Conservation (phyloP, 2,329 filamentous ascomycete genomes). For the Trichoderma cornu-damae region DNA sequence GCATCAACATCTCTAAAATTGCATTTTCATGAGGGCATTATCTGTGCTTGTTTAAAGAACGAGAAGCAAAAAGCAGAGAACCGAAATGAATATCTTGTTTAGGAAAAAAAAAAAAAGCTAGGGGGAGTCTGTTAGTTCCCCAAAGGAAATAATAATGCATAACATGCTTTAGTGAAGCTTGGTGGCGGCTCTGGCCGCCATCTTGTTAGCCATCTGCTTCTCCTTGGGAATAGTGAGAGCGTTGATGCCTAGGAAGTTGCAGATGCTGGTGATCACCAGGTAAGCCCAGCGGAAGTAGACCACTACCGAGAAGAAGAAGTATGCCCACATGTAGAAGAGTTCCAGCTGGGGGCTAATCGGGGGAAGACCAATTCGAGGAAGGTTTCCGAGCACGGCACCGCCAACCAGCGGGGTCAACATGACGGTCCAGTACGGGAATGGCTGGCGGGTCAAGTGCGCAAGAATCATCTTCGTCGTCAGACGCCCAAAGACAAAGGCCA, state of each 20-base stretch:
- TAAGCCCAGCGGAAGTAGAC: conserved; percentile 92
- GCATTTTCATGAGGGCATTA: conserved; percentile 14
- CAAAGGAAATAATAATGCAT: background rate
- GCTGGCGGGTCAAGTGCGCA: conserved; percentile 85
- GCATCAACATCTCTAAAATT: conserved; percentile 3
- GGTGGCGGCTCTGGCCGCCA: conserved; percentile 35
- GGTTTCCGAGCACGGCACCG: conserved; percentile 75
- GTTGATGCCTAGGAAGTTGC: conserved; percentile 86
- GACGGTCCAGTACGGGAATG: conserved; percentile 94
- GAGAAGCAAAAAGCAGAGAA: background rate
- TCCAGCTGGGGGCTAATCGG: conserved; percentile 62
- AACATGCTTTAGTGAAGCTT: conserved; percentile 30
- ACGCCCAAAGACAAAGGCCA: conserved; percentile 95
- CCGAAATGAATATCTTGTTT: background rate
- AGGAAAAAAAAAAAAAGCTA: background rate
- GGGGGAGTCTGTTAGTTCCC: background rate
- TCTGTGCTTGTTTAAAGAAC: background rate
- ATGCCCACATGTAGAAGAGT: conserved; percentile 74
- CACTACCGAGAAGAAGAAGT: conserved; percentile 76
- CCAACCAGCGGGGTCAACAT: conserved; percentile 83
- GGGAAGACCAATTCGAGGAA: conserved; percentile 69
- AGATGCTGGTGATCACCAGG: conserved; percentile 86
- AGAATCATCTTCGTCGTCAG: conserved; percentile 99
- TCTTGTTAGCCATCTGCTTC: conserved; percentile 53
- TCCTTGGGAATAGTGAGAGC: conserved; percentile 76